A percentile compares a stretch with the other conserved stretches of the same genome.
Conservation (phyloP, 148 eudicot species). For the Rhododendron ferrugineum region DNA sequence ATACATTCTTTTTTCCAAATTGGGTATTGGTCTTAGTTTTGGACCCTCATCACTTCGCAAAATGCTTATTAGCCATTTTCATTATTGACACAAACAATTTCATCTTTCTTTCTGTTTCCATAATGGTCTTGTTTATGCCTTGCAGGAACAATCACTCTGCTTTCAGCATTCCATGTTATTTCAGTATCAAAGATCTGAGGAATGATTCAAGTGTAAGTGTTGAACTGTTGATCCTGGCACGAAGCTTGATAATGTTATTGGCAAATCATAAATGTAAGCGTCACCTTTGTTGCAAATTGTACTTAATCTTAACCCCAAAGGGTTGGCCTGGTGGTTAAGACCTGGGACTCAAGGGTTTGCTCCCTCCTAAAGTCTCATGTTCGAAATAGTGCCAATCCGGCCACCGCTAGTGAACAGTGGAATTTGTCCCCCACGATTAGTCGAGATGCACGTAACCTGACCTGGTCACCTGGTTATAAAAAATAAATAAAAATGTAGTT, state of each 20-base stretch:
- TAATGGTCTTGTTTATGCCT: neutral
- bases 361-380: too few relatives aligned
- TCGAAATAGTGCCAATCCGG: too few relatives aligned
- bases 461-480: too few relatives aligned
- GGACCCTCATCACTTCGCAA: neutral
- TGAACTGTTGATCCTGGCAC: neutral
- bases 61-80: too few relatives aligned
- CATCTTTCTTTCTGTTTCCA: neutral
- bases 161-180: neutral
- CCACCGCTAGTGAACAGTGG: too few relatives aligned
- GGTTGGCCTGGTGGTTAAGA: too few relatives aligned
- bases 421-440: too few relatives aligned
- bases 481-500: too few relatives aligned
- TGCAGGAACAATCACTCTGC: neutral
- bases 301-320: neutral
- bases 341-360: too few relatives aligned
- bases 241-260: neutral
- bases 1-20: too few relatives aligned
- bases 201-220: neutral
- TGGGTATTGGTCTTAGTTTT: too few relatives aligned
- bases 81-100: neutral
- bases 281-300: neutral
- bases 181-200: neutral
- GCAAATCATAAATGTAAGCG: neutral
- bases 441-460: too few relatives aligned